Evolutionary conservation across 495 filamentous ascomycete species (phyloP).

Genomic region (Entonaema liquescens): DNA sequence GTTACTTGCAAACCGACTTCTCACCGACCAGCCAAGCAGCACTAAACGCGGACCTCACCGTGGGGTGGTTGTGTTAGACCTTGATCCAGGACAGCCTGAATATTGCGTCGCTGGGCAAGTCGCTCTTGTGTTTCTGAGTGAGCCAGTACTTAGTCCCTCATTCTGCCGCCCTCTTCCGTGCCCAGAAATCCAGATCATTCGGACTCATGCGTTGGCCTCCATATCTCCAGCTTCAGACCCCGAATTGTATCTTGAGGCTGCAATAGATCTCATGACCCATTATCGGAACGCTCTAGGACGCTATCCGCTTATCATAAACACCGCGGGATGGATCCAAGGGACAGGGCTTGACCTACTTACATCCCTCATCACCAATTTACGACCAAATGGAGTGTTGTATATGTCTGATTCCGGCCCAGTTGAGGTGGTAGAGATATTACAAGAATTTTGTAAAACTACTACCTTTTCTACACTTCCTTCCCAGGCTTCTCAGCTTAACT

Average conservation of each 20-base stretch:
- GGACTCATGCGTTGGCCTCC: constrained; percentile 77
- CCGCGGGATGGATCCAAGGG: constrained; percentile 83
- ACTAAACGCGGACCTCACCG: constrained; percentile 41
- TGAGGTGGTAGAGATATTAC: constrained; percentile 69
- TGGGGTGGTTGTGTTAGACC: constrained; percentile 72
- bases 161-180: constrained; percentile 71
- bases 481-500: constrained; percentile 67
- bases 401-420: constrained; percentile 75
- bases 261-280: constrained; percentile 70
- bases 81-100: constrained; percentile 87
- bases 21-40: constrained; percentile 55
- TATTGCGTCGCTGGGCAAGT: constrained; percentile 80
- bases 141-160: constrained; percentile 75
- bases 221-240: constrained; percentile 75
- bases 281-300: constrained; percentile 62
- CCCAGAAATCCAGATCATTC: constrained; percentile 52
- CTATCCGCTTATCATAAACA: constrained; percentile 78
- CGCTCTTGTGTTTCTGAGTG: constrained; percentile 70
- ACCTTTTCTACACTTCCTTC: constrained; percentile 61
- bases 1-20: constrained; percentile 76
- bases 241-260: constrained; percentile 72
- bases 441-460: constrained; percentile 47
- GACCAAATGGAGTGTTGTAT: constrained; percentile 72
- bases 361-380: constrained; percentile 63
- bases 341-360: constrained; percentile 74